A percentile compares a stretch with the other conserved stretches of the same genome.
phyloP scores from a whole-genome alignment of 2,329 filamentous ascomycete genomes.

The Chaetomium strumarium region DNA sequence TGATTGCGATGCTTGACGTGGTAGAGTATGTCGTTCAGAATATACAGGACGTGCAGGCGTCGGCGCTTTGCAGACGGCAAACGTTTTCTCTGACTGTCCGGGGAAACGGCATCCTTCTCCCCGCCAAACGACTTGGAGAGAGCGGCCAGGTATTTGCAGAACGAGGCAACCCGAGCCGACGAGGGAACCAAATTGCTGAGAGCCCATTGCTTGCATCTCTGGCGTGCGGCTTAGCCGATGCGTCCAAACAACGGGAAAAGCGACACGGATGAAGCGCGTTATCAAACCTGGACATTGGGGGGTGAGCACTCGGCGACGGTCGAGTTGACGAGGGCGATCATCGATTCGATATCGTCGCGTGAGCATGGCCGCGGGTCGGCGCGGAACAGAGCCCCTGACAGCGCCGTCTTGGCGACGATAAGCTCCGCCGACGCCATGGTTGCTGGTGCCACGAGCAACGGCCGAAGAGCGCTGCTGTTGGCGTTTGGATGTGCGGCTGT shows the following conservation, averaged over 20 bases:
- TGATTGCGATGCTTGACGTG: conserved; percentile 53
- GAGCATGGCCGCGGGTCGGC: conserved; percentile 65
- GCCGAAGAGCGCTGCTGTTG: background rate
- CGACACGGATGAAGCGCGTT: conserved; percentile 29
- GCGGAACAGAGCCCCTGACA: conserved; percentile 66
- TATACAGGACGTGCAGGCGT: conserved; percentile 68
- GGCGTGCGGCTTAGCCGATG: conserved; percentile 38
- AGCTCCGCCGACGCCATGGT: conserved; percentile 62
- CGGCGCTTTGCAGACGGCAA: conserved; percentile 58
- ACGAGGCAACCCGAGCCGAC: conserved; percentile 54
- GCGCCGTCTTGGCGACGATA: conserved; percentile 73
- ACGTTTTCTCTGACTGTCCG: conserved; percentile 31
- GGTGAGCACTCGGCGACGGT: conserved; percentile 67
- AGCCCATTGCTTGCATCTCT: conserved; percentile 89
- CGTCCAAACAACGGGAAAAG: conserved; percentile 19
- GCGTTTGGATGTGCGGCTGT: background rate
- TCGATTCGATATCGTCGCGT: conserved; percentile 62
- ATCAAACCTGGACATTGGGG: conserved; percentile 83
- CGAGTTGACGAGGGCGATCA: conserved; percentile 60
- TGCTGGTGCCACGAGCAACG: conserved; percentile 3
- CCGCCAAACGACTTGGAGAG: conserved; percentile 54
- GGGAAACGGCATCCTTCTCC: conserved; percentile 28
- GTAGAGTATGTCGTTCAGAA: conserved; percentile 73
- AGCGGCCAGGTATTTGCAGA: conserved; percentile 71
- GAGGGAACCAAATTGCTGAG: conserved; percentile 66